Evolutionary conservation across 768 basidiomycete genomes (phyloP), one percentile per base, ranked within the genome.

Genomic region (Kwoniella sp.): DNA sequence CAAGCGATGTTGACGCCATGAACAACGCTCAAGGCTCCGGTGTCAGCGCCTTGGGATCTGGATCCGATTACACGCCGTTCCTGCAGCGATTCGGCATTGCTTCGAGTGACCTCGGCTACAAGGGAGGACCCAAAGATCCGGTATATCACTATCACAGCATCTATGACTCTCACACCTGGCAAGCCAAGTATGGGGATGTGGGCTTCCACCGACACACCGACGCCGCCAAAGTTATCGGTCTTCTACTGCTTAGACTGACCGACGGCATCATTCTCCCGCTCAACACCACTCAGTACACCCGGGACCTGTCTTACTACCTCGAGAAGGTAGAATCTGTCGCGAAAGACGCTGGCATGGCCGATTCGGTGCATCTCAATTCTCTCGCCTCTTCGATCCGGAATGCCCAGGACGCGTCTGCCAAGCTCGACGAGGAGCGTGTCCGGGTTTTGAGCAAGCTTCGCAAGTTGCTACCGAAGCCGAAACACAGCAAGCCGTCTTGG

Each of bases 61-160:
- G 89, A 22, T 89, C 87, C 52, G 93, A 96, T 73, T 96, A 80
- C 61, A 95, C 92, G 0, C 85, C 89, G 9, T 95, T 96, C 77
- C 75, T 98, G 63, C 89, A 96, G 72, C 78, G 84, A 34, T 77
- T 83, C 45, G 86, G 86, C 1, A 53, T 69, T 46, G 74, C 81
- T 39, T 55, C 60, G 8, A 49, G 63, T 2, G 65, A 73, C 50
- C 58, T 71, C 14, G 76, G 72, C 1, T 76, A 70, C 59, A 37
- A 55, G 8, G 60, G 48, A 14, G 62, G 57, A 8, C 63, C 57
- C 9, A 44, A 58, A 73, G 79, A 70, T 78, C 79, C 68, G 1
- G 64, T 68, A 2, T 88, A 87, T 60, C 87, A 89, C 69, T 89
- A 89, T 61, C 76, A 80, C 65, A 85, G 83, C 2, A 79, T 87